Conservation (phyloP, 2,329 filamentous ascomycete genomes). For the Arthrobotrys entomopaga region DNA sequence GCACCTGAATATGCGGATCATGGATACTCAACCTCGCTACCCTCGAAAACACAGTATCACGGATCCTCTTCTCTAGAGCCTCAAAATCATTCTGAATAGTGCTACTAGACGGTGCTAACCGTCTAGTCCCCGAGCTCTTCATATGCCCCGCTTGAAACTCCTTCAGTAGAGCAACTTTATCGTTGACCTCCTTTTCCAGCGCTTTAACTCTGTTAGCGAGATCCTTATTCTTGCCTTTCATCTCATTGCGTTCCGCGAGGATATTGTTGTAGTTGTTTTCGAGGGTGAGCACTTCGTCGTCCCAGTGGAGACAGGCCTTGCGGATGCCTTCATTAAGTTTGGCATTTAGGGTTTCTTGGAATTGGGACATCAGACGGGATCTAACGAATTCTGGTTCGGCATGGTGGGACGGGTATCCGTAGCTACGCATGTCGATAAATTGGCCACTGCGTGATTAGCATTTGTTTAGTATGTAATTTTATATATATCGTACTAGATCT, state of each 20-base stretch:
- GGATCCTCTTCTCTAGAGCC: conserved; percentile 15
- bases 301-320: conserved; percentile 35
- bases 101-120: conserved; percentile 28
- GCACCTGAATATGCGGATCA: conserved; percentile 24
- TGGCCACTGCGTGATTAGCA: conserved; percentile 22
- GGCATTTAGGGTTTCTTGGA: conserved; percentile 22
- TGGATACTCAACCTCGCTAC: conserved; percentile 27
- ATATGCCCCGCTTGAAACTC: conserved; percentile 51
- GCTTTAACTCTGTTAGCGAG: conserved; percentile 31
- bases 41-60: conserved; percentile 26
- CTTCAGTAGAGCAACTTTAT: conserved; percentile 32
- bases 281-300: conserved; percentile 35
- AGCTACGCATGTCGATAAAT: conserved; percentile 26
- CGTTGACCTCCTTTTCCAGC: conserved; percentile 40
- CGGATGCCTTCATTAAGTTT: conserved; percentile 31
- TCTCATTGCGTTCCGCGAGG: conserved; percentile 36
- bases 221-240: conserved; percentile 26
- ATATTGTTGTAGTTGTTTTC: conserved; percentile 36
- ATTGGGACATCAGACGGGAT: conserved; percentile 31
- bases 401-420: conserved; percentile 7
- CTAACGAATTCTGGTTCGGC: conserved; percentile 28
- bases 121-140: conserved; percentile 33
- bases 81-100: conserved; percentile 36
- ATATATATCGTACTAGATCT: background rate
- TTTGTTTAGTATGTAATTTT: no score